Evolutionary conservation across 495 filamentous ascomycete genomes (phyloP).

Genomic region (Acidomyces sp.): DNA sequence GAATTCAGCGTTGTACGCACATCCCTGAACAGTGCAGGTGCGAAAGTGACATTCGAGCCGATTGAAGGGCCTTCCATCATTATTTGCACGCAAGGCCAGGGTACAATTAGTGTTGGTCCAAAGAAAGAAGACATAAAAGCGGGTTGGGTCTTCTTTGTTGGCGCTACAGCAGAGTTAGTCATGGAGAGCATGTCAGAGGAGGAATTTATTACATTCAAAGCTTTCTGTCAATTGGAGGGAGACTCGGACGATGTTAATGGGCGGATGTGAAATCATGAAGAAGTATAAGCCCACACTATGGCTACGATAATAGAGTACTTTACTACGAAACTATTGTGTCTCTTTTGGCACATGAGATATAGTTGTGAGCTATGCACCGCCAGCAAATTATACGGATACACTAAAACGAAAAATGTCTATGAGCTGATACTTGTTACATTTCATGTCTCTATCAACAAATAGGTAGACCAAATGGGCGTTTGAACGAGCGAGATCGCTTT

Average conservation of each 20-base stretch:
- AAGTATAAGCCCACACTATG: too few relatives aligned
- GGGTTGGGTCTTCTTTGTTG: slow-evolving; percentile 85
- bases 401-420: too few relatives aligned
- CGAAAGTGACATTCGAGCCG: slow-evolving; percentile 73
- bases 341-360: too few relatives aligned
- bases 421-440: too few relatives aligned
- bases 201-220: slow-evolving; percentile 74
- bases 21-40: slow-evolving; percentile 51
- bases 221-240: slow-evolving; percentile 75
- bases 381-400: too few relatives aligned
- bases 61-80: slow-evolving; percentile 85
- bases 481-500: too few relatives aligned
- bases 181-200: slow-evolving; percentile 56
- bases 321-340: too few relatives aligned
- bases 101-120: slow-evolving; percentile 69
- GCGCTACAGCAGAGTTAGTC: slow-evolving; percentile 72
- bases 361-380: too few relatives aligned
- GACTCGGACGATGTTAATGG: slow-evolving; percentile 4
- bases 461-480: too few relatives aligned
- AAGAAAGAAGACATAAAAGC: slow-evolving; percentile 59
- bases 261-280: slow-evolving; percentile 16
- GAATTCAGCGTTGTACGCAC: slow-evolving; percentile 88
- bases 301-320: too few relatives aligned
- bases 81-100: slow-evolving; percentile 73
- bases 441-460: too few relatives aligned